Conservation (phyloP, 1,139 yeast genomes). For the Blastobotrys aristatus region DNA sequence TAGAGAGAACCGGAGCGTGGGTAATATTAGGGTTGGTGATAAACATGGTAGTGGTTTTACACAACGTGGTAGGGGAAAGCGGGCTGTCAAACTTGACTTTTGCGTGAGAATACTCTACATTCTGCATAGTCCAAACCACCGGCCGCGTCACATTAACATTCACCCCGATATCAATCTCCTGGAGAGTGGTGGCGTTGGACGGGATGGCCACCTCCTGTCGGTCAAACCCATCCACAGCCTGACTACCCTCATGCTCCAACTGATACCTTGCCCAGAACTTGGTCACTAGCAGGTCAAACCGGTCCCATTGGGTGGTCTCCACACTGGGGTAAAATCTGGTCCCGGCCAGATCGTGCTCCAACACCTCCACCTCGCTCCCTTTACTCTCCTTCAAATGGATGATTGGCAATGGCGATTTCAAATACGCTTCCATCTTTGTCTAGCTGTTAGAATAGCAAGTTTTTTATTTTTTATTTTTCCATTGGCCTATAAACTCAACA, state of each 20-base stretch:
- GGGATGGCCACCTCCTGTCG: background rate
- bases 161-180: background rate
- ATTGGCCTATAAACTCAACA: too few species aligned
- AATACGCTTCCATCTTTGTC: background rate
- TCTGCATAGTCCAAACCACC: background rate
- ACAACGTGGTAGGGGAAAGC: background rate
- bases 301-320: background rate
- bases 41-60: background rate
- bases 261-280: background rate
- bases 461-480: too few species aligned
- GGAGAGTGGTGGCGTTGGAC: background rate
- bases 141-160: slow-evolving; percentile 6
- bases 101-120: background rate
- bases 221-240: background rate
- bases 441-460: too few species aligned
- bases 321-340: background rate
- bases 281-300: background rate
- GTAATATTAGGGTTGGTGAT: background rate
- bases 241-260: background rate
- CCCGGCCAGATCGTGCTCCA: background rate
- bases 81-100: background rate
- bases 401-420: background rate
- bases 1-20: background rate
- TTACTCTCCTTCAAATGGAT: too few species aligned
- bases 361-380: background rate